A percentile compares a stretch with the other conserved stretches of the same genome.
These are phyloP conservation scores for Chrysosphaeria jannelii DNA, from an alignment of 2,329 filamentous ascomycete genomes.

Conservation along the genomic window DNA sequence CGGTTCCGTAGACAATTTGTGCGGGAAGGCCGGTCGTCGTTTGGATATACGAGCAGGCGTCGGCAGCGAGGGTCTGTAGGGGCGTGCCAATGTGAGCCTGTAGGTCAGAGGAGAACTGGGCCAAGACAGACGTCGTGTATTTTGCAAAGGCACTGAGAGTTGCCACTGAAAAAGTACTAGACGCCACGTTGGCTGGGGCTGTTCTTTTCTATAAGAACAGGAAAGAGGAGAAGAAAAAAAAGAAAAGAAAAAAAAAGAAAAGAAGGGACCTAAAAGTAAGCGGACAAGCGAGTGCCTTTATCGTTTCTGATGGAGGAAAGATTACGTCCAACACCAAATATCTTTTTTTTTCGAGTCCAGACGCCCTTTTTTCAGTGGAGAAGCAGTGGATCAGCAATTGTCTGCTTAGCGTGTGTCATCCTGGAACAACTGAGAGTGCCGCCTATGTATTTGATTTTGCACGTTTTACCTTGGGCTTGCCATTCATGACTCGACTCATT, in stretches of 20 bases:
- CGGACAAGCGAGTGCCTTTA: too few relatives aligned
- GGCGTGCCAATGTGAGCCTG: constrained; percentile 27
- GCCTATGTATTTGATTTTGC: too few relatives aligned
- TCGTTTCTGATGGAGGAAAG: too few relatives aligned
- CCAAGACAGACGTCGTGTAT: constrained; percentile 18
- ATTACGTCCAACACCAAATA: too few relatives aligned
- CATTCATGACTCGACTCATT: too few relatives aligned
- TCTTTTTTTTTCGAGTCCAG: too few relatives aligned
- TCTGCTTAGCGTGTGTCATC: too few relatives aligned
- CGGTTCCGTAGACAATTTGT: constrained; percentile 18
- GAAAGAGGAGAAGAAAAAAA: background rate
- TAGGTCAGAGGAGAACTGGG: constrained; percentile 13
- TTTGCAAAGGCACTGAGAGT: constrained; percentile 19
- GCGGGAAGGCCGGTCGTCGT: constrained; percentile 19
- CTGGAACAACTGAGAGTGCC: too few relatives aligned
- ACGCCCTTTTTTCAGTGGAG: too few relatives aligned
- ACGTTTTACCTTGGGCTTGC: too few relatives aligned
- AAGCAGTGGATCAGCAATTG: too few relatives aligned
- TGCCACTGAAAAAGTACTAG: constrained; percentile 28
- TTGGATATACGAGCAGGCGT: constrained; percentile 19
- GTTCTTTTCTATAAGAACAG: constrained; percentile 10
- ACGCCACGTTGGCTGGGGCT: constrained; percentile 29
- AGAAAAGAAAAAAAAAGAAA: background rate
- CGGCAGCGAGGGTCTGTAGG: constrained; percentile 15
- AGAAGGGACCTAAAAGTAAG: too few relatives aligned